Percentiles rank a stretch among this genome's conserved stretches.
phyloP scores from a whole-genome alignment of 2,329 filamentous ascomycete genomes.

The Colletotrichum sp. region DNA sequence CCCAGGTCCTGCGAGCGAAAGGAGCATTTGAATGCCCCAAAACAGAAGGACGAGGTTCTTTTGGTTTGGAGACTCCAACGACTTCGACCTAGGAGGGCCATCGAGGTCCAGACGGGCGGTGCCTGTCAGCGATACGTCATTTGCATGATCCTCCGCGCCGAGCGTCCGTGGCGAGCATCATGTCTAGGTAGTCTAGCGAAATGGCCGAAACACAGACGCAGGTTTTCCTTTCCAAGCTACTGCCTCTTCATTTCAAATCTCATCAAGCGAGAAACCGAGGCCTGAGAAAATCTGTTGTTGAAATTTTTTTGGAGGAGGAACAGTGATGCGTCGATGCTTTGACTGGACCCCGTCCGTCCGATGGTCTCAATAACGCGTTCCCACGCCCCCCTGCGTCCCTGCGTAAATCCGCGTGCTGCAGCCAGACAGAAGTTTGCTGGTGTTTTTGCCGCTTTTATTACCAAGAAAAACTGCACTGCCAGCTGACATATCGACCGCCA shows the following conservation, averaged over 20 bases:
- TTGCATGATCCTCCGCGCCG: neutral
- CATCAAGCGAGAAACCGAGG: neutral
- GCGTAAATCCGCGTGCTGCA: neutral
- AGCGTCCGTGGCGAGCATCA: neutral
- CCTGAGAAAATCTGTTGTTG: neutral
- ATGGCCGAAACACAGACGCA: neutral
- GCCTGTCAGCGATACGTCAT: neutral
- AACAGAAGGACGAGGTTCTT: neutral
- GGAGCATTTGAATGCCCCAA: neutral
- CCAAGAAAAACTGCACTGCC: neutral
- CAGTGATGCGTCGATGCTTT: neutral
- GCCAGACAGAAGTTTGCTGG: neutral
- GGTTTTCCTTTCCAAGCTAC: neutral
- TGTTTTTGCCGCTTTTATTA: neutral
- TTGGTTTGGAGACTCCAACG: neutral
- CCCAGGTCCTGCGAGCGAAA: neutral
- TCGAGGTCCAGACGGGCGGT: neutral
- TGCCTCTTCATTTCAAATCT: neutral
- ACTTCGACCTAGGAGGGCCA: neutral
- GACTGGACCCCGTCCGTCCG: neutral
- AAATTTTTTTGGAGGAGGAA: neutral
- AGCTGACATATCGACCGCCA: neutral
- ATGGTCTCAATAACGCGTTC: neutral
- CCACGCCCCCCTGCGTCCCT: neutral
- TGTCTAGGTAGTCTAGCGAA: neutral